Conservation (phyloP, 495 filamentous ascomycete species). For the Hypoxylon lenormandii region DNA sequence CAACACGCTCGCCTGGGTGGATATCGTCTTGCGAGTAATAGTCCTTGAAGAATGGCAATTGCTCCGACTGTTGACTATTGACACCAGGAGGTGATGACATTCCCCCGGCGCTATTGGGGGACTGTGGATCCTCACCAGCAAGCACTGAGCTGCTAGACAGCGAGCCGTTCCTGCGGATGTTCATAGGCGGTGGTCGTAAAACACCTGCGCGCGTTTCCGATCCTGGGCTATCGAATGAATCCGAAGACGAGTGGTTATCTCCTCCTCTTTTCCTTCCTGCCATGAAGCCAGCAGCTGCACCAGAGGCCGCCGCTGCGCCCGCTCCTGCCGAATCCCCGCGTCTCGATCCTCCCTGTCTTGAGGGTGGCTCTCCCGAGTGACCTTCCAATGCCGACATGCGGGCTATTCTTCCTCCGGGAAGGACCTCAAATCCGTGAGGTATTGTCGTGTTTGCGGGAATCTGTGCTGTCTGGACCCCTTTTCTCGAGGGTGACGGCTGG, state of each 20-base stretch:
- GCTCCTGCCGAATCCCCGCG: slow-evolving; percentile 44
- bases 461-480: slow-evolving; percentile 54
- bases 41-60: slow-evolving; percentile 94
- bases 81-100: slow-evolving; percentile 85
- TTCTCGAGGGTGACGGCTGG: slow-evolving; percentile 83
- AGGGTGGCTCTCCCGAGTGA: slow-evolving; percentile 69
- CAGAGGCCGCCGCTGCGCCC: slow-evolving; percentile 59
- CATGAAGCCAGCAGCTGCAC: slow-evolving; percentile 52
- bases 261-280: slow-evolving; percentile 67
- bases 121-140: slow-evolving; percentile 74
- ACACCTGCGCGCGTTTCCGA: slow-evolving; percentile 71
- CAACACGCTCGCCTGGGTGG: slow-evolving; percentile 86
- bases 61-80: slow-evolving; percentile 91
- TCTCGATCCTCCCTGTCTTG: slow-evolving; percentile 59
- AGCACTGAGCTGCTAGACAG: slow-evolving; percentile 87
- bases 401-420: slow-evolving; percentile 89
- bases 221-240: slow-evolving; percentile 82
- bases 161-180: slow-evolving; percentile 77
- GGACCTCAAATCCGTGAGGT: slow-evolving; percentile 74
- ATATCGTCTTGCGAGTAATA: slow-evolving; percentile 99
- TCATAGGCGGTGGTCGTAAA: slow-evolving; percentile 71
- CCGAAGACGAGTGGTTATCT: slow-evolving; percentile 82
- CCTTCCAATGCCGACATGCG: slow-evolving; percentile 95
- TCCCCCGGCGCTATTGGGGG: slow-evolving; percentile 79
- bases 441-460: slow-evolving; percentile 53